phyloP scores from a whole-genome alignment of 768 basidiomycete species.

The Lactarius hatsudake region DNA sequence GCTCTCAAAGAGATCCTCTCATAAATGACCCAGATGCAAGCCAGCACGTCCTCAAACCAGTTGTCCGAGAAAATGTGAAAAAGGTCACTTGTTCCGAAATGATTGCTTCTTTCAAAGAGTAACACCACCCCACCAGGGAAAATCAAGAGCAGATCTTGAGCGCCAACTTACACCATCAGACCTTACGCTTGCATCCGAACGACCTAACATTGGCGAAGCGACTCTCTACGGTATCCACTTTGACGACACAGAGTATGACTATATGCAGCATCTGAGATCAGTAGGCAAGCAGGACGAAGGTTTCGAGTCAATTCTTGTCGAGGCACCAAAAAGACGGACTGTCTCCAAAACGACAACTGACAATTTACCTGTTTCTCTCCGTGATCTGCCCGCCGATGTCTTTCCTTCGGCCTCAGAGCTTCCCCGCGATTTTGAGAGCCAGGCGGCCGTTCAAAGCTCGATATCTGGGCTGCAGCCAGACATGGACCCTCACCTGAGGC shows the following conservation, averaged over 20 bases:
- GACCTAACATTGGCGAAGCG: constrained; percentile 79
- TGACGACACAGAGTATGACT: constrained; percentile 96
- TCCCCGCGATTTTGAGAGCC: constrained; percentile 69
- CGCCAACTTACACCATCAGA: constrained; percentile 47
- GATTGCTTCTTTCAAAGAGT: constrained; percentile 8
- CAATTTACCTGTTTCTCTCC: constrained; percentile 41
- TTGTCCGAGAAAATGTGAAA: constrained; percentile 68
- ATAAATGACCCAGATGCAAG: constrained; percentile 91
- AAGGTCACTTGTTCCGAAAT: constrained; percentile 44
- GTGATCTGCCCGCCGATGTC: constrained; percentile 64
- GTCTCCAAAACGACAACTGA: constrained; percentile 42
- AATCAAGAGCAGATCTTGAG: constrained; percentile 81
- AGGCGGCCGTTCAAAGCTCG: constrained; percentile 76
- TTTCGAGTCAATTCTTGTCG: constrained; percentile 76
- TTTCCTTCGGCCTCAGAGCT: constrained; percentile 74
- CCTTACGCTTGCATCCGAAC: constrained; percentile 43
- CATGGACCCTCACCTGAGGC: constrained; percentile 93
- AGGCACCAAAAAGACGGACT: constrained; percentile 52
- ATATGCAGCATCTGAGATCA: constrained; percentile 91
- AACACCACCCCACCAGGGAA: constrained; percentile 49
- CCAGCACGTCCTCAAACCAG: constrained; percentile 82
- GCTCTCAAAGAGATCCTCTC: constrained; percentile 93
- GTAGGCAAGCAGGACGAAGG: constrained; percentile 78
- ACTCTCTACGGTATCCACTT: constrained; percentile 86
- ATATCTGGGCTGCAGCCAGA: constrained; percentile 90